These are phyloP conservation scores for Colletotrichum acutatum DNA, from an alignment of 2,329 filamentous ascomycete species.

Conservation along the genomic window DNA sequence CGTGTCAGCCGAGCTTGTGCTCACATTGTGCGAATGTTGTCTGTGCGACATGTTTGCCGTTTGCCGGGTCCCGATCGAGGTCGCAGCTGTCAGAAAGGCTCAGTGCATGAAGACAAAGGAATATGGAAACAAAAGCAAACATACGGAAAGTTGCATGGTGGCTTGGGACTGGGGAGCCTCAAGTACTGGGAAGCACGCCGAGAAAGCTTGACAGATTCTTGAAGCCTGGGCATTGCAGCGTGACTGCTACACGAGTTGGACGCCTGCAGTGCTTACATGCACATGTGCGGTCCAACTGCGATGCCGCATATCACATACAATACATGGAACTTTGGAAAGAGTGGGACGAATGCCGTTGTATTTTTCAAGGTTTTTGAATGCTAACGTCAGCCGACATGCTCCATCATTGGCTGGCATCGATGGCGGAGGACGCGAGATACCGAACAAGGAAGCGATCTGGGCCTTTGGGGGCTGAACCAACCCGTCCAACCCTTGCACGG, in stretches of 20 bases:
- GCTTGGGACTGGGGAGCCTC: constrained; percentile 7
- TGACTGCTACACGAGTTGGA: background rate
- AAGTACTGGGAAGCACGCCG: constrained; percentile 6
- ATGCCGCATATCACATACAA: constrained; percentile 10
- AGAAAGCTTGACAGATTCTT: constrained; percentile 19
- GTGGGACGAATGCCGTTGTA: constrained; percentile 8
- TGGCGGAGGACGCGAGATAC: background rate
- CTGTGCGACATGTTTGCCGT: constrained; percentile 17
- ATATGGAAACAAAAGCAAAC: background rate
- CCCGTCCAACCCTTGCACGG: background rate
- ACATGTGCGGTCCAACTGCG: background rate
- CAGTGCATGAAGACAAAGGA: background rate
- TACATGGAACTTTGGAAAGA: background rate
- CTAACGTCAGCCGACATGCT: constrained; percentile 17
- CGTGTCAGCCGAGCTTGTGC: constrained; percentile 25
- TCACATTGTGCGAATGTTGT: constrained; percentile 30
- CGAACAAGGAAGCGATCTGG: constrained; percentile 11
- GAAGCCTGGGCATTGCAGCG: constrained; percentile 2
- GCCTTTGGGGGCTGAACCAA: background rate
- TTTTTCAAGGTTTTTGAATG: constrained; percentile 2
- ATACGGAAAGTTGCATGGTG: constrained; percentile 18
- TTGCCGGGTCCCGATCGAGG: background rate
- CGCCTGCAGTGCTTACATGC: constrained; percentile 10
- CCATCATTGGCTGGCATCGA: background rate
- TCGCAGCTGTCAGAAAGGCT: background rate